Percentiles rank a stretch among this genome's conserved stretches.
phyloP scores from a whole-genome alignment of 31 red algal genomes.

The Bonnemaisonia californica region DNA sequence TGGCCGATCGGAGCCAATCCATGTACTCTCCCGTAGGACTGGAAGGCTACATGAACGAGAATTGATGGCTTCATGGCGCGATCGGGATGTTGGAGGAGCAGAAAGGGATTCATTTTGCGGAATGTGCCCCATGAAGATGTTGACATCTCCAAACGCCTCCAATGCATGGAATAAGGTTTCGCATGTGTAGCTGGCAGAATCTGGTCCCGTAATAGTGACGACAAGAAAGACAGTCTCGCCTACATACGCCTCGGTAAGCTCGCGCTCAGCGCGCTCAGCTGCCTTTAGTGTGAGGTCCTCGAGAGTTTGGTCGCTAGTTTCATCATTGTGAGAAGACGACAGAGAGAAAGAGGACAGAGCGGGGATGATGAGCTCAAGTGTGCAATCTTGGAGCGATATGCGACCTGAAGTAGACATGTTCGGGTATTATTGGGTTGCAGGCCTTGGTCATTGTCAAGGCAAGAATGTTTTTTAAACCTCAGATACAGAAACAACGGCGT shows the following conservation, averaged over 20 bases:
- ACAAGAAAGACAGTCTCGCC: constrained; percentile 33
- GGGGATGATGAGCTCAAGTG: constrained; percentile 37
- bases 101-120: background rate
- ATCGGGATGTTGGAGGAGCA: background rate
- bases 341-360: constrained; percentile 15
- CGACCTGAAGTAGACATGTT: constrained; percentile 37
- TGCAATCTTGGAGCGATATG: constrained; percentile 68
- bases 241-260: constrained; percentile 43
- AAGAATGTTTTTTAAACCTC: too few relatives aligned
- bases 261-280: constrained; percentile 3
- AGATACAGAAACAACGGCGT: too few relatives aligned
- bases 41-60: background rate
- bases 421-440: background rate
- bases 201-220: constrained; percentile 1
- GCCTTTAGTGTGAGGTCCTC: constrained; percentile 51
- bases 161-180: background rate
- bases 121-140: background rate
- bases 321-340: background rate
- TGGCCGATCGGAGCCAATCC: background rate
- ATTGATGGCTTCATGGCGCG: background rate
- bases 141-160: background rate
- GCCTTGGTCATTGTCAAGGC: too few relatives aligned
- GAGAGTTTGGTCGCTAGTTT: background rate
- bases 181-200: background rate
- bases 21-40: background rate